Evolutionary conservation across 2,329 filamentous ascomycete species (phyloP).

Genomic region (Pseudofabraea citricarpa): DNA sequence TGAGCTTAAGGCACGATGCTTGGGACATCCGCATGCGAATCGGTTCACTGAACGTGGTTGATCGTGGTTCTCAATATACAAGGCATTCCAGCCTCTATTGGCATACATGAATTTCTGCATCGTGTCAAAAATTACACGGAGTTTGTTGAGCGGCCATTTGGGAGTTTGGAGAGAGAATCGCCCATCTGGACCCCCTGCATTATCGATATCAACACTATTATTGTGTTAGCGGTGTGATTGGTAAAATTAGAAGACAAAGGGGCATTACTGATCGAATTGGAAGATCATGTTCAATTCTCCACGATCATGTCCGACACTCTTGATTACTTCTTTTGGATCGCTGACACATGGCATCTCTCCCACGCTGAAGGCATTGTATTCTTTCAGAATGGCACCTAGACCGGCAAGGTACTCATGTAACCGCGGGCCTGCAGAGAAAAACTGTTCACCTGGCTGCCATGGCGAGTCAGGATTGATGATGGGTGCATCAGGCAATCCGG

Average conservation of each 20-base stretch:
- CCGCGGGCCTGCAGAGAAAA: conserved; percentile 52
- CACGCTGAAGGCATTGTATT: conserved; percentile 48
- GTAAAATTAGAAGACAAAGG: not conserved
- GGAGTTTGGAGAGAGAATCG: conserved; percentile 38
- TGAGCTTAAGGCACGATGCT: conserved; percentile 36
- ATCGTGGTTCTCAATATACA: conserved; percentile 56
- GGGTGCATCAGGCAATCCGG: conserved; percentile 49
- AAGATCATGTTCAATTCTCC: conserved; percentile 69
- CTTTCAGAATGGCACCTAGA: conserved; percentile 38
- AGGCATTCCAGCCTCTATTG: conserved; percentile 51
- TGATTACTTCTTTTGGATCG: conserved; percentile 43
- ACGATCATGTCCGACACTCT: conserved; percentile 48
- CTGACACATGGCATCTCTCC: conserved; percentile 43
- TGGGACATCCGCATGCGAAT: conserved; percentile 36
- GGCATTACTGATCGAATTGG: conserved; percentile 57
- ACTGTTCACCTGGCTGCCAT: conserved; percentile 46
- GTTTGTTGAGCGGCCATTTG: conserved; percentile 29
- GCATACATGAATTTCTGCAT: conserved; percentile 47
- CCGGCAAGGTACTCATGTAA: conserved; percentile 47
- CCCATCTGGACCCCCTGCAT: conserved; percentile 30
- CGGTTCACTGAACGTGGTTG: conserved; percentile 45
- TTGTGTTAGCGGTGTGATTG: conserved; percentile 1
- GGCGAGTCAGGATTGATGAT: conserved; percentile 33
- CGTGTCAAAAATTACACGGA: conserved; percentile 43
- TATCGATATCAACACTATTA: conserved; percentile 44